Conservation (phyloP, 768 basidiomycete species). For the Agaricus subrufescens region DNA sequence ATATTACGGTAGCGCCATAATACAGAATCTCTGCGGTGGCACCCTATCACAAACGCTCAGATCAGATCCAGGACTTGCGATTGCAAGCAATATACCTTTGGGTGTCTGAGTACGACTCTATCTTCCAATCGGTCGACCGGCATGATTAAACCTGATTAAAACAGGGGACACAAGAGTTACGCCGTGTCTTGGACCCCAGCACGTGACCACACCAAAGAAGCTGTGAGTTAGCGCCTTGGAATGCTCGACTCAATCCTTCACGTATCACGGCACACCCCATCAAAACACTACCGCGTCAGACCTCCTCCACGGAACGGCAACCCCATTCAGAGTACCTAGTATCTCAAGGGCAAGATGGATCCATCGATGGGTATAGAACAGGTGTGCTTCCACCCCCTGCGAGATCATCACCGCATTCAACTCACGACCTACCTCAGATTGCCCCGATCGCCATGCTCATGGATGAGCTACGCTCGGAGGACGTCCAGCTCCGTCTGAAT, state of each 20-base stretch:
- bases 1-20: slow-evolving; percentile 84
- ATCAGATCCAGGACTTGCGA: neutral
- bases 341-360: slow-evolving; percentile 44
- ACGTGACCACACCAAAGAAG: neutral
- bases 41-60: slow-evolving; percentile 39
- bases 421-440: slow-evolving; percentile 44
- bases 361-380: slow-evolving; percentile 62
- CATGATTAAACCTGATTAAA: slow-evolving; percentile 33
- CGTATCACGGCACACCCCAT: neutral
- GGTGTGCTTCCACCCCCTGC: slow-evolving; percentile 35
- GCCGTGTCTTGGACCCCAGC: neutral
- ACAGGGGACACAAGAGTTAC: neutral
- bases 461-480: slow-evolving; percentile 97
- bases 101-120: slow-evolving; percentile 51
- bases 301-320: neutral
- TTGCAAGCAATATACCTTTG: slow-evolving; percentile 40
- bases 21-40: slow-evolving; percentile 58
- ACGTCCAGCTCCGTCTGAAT: slow-evolving; percentile 92
- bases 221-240: neutral
- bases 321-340: slow-evolving; percentile 16
- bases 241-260: neutral
- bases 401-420: slow-evolving; percentile 18
- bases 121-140: slow-evolving; percentile 44
- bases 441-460: slow-evolving; percentile 95
- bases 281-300: neutral